Evolutionary conservation across 2,329 filamentous ascomycete species (phyloP), one percentile per base, ranked within the genome.

Genomic region (Pseudonectria buxi): DNA sequence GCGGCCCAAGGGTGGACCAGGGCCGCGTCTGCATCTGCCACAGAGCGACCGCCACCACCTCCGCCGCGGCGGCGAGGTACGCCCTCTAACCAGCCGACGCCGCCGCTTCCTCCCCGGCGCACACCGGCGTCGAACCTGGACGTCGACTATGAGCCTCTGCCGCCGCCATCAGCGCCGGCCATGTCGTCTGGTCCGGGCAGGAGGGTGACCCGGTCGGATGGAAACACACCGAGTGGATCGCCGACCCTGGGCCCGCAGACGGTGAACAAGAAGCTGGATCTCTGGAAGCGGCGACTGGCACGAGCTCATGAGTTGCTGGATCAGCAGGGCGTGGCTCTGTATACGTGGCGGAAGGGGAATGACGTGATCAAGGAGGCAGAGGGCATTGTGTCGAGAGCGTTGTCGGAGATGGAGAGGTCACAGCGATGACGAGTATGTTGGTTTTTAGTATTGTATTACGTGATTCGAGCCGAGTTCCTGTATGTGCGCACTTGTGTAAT

Each of bases 291-390:
- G 37, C 65, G 86, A 27, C 75, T 85, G 63, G 72, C 71, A 28
- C 65, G 75, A 29, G 84, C 85, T 4, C 77, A 83, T 44, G 64
- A 77, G 22, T 59, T 65, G 26, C 67, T 90, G 9, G 74, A 76
- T n/a, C 63, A 67, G 5, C 65, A 78, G 26, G 81, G 81, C 4
- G 81, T 92, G 1, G 64, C 72, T 45, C 55, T 92, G 25, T 76
- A 83, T 44, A 86, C 74, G 14, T 92, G 86, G 86, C 70, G 82
- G 28, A 73, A 72, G 10, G 86, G 86, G 0, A 67, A 70, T 18
- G 86, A 92, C 62, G 81, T 86, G 7, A 67, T 76, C 37, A 67
- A 67, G 1, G 81, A 85, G 57, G 79, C 82, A 3, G 68, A 79
- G 35, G 74, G 69, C 11, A 70, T 88, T 39, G 75, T 87, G 4